phyloP scores from a whole-genome alignment of 1,139 yeast species.

The Yamadazyma diddensiae region DNA sequence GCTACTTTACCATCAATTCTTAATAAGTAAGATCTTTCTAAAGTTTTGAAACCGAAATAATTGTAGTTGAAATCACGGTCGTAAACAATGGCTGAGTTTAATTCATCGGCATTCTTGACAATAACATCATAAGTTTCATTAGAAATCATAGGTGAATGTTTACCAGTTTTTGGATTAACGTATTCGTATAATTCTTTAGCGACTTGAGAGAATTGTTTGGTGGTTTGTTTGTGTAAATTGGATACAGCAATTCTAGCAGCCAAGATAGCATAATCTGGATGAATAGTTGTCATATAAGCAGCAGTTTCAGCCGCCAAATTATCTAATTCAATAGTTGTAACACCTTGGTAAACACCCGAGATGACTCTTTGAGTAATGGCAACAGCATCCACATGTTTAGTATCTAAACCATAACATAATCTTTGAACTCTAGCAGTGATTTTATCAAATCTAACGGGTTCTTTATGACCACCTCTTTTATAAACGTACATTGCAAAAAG shows the following conservation, averaged over 20 bases:
- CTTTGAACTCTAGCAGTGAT: slow-evolving; percentile 51
- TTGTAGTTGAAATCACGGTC: slow-evolving; percentile 83
- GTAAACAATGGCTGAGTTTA: slow-evolving; percentile 76
- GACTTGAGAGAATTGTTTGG: slow-evolving; percentile 82
- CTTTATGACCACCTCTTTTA: slow-evolving; percentile 76
- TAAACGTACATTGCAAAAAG: slow-evolving; percentile 42
- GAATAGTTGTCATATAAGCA: slow-evolving; percentile 94
- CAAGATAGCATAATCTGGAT: slow-evolving; percentile 91
- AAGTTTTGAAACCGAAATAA: slow-evolving; percentile 84
- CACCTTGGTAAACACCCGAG: slow-evolving; percentile 93
- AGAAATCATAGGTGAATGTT: slow-evolving; percentile 78
- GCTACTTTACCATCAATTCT: slow-evolving; percentile 71
- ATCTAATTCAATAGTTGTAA: slow-evolving; percentile 87
- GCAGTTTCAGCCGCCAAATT: slow-evolving; percentile 97
- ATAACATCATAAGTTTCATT: slow-evolving; percentile 66
- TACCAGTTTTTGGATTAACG: slow-evolving; percentile 69
- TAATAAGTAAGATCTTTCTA: slow-evolving; percentile 78
- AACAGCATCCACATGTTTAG: slow-evolving; percentile 82
- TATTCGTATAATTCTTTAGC: slow-evolving; percentile 64
- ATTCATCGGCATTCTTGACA: slow-evolving; percentile 60
- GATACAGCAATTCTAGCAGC: slow-evolving; percentile 96
- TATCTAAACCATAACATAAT: slow-evolving; percentile 77
- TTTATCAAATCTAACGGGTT: slow-evolving; percentile 78
- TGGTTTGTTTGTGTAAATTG: slow-evolving; percentile 89
- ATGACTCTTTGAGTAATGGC: slow-evolving; percentile 86